Conservation (phyloP, 768 basidiomycete species). For the Termitomyces sp. region DNA sequence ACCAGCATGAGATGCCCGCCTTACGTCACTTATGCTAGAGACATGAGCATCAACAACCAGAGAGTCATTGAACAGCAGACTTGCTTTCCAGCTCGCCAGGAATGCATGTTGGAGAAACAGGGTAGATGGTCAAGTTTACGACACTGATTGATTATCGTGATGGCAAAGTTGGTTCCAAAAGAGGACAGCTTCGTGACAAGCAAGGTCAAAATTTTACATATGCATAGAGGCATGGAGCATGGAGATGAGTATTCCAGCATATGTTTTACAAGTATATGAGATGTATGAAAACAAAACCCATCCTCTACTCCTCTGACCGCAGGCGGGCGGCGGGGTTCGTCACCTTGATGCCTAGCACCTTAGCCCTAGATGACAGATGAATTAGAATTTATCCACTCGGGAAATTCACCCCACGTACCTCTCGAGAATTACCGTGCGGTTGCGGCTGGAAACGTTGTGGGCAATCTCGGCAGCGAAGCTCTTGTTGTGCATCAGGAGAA, state of each 20-base stretch:
- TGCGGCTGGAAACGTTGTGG: constrained; percentile 93
- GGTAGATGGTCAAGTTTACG: background rate
- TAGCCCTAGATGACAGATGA: constrained; percentile 52
- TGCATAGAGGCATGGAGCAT: constrained; percentile 30
- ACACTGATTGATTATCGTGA: constrained; percentile 3
- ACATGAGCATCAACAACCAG: background rate
- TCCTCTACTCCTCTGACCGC: constrained; percentile 86
- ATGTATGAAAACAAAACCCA: constrained; percentile 37
- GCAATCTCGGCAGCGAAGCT: constrained; percentile 95
- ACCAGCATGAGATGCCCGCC: constrained; percentile 81
- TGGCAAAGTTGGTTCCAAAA: constrained; percentile 9
- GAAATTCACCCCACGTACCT: constrained; percentile 46
- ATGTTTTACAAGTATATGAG: constrained; percentile 50
- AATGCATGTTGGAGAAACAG: constrained; percentile 9
- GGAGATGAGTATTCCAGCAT: constrained; percentile 53
- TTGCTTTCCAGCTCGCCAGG: constrained; percentile 21
- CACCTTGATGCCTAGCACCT: constrained; percentile 87
- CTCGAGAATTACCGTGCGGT: constrained; percentile 88
- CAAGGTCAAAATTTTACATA: constrained; percentile 3
- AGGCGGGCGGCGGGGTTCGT: constrained; percentile 91
- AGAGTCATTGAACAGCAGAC: constrained; percentile 1
- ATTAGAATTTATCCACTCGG: constrained; percentile 6
- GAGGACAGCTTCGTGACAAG: background rate
- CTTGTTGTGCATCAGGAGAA: constrained; percentile 98
- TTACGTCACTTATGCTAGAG: constrained; percentile 19